Conservation (phyloP, 345 rosid species). For the Rubroshorea leprosula region DNA sequence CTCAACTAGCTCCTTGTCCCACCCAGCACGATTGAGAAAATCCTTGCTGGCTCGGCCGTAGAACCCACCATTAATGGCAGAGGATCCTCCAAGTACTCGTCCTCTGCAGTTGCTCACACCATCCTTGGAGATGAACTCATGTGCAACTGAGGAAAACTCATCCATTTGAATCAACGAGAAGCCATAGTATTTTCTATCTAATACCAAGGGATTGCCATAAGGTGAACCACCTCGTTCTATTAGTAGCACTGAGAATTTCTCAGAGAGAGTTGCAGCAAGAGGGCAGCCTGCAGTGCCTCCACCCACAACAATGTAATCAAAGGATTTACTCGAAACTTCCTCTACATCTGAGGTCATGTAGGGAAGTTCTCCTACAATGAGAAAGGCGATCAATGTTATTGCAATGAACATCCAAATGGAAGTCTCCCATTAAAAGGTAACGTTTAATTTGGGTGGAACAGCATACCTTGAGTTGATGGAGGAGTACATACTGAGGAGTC, state of each 20-base stretch:
- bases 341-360: conserved; percentile 50
- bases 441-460: too few relatives aligned
- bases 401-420: neutral
- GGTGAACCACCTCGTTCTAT: conserved; percentile 68
- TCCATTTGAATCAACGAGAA: conserved; percentile 49
- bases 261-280: conserved; percentile 58
- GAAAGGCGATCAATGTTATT: neutral
- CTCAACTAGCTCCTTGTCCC: conserved; percentile 54
- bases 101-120: conserved; percentile 50
- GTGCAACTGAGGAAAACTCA: conserved; percentile 53
- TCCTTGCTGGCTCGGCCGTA: conserved; percentile 62
- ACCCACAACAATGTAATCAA: conserved; percentile 62
- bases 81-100: conserved; percentile 65
- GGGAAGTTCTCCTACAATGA: conserved; percentile 42
- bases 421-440: neutral
- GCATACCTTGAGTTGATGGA: conserved; percentile 31
- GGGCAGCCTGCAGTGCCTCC: conserved; percentile 77
- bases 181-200: conserved; percentile 39
- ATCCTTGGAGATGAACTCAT: conserved; percentile 50
- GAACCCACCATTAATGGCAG: conserved; percentile 66
- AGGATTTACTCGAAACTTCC: conserved; percentile 57
- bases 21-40: conserved; percentile 44
- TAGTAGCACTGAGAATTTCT: conserved; percentile 54
- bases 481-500: conserved; percentile 12
- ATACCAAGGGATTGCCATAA: conserved; percentile 45